These are phyloP conservation scores for Platismatia glauca DNA, from an alignment of 495 filamentous ascomycete genomes.

Conservation along the genomic window DNA sequence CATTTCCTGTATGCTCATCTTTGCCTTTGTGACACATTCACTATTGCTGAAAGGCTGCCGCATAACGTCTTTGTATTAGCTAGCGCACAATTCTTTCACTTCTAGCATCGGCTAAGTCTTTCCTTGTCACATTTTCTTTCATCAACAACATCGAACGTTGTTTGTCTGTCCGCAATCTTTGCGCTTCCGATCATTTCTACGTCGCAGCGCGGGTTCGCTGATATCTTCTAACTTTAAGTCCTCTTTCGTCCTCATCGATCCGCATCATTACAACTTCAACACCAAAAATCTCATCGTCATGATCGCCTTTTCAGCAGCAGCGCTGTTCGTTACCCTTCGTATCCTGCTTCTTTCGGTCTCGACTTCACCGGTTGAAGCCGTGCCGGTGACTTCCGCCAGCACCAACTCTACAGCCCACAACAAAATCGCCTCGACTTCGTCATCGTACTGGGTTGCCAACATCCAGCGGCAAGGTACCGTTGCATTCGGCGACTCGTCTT, in stretches of 20 bases:
- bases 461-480: slow-evolving; percentile 63
- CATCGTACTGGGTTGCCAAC: slow-evolving; percentile 63
- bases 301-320: slow-evolving; percentile 20
- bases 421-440: slow-evolving; percentile 21
- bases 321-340: slow-evolving; percentile 21
- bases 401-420: slow-evolving; percentile 15
- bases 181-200: slow-evolving; percentile 5
- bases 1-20: not conserved
- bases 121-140: slow-evolving; percentile 15
- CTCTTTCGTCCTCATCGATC: not conserved
- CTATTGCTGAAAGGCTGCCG: not conserved
- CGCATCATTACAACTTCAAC: slow-evolving; percentile 3
- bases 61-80: not conserved
- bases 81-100: not conserved
- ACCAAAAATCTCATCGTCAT: slow-evolving; percentile 21
- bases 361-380: slow-evolving; percentile 35
- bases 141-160: slow-evolving; percentile 4
- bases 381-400: slow-evolving; percentile 28
- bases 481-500: slow-evolving; percentile 51
- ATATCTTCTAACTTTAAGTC: slow-evolving; percentile 20
- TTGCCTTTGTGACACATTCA: not conserved
- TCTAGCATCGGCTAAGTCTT: not conserved
- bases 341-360: slow-evolving; percentile 34
- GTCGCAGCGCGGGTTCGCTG: slow-evolving; percentile 24
- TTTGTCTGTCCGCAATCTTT: slow-evolving; percentile 4